Conservation (phyloP, 345 rosid genomes). For the Populus deltoides region DNA sequence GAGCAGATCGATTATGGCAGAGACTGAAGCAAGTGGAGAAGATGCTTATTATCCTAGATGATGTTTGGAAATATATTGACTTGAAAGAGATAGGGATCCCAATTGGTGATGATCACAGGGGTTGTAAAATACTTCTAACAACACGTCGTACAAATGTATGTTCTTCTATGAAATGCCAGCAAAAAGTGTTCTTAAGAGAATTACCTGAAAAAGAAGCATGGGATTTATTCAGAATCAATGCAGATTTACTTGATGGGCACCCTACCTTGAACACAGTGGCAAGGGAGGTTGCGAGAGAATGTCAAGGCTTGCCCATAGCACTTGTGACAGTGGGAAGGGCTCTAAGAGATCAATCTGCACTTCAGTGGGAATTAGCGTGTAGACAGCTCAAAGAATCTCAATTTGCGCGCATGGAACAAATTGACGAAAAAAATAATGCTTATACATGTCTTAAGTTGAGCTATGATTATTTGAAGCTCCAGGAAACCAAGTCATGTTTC, state of each 20-base stretch:
- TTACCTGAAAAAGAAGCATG: slow-evolving; percentile 11
- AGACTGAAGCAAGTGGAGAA: slow-evolving; percentile 7
- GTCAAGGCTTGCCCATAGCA: slow-evolving; percentile 12
- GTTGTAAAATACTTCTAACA: slow-evolving; percentile 5
- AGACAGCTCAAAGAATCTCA: too few species aligned
- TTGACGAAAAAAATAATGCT: too few species aligned
- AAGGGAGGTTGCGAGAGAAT: slow-evolving; percentile 4
- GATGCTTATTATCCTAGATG: slow-evolving; percentile 11
- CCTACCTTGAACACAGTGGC: neutral
- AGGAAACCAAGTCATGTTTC: too few species aligned
- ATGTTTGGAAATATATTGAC: slow-evolving; percentile 1
- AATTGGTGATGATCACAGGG: neutral
- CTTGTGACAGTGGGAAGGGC: slow-evolving; percentile 12
- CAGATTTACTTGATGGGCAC: neutral
- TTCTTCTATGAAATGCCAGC: neutral
- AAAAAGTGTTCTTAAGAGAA: neutral
- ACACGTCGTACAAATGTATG: neutral
- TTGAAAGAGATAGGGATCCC: slow-evolving; percentile 11
- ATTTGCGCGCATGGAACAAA: too few species aligned
- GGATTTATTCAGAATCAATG: neutral
- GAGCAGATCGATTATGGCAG: neutral
- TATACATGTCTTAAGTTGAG: too few species aligned
- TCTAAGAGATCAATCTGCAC: neutral
- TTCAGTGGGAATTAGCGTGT: neutral
- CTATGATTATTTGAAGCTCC: too few species aligned